Conservation (phyloP, 2,329 filamentous ascomycete genomes). For the Paecilomyces fulvus region DNA sequence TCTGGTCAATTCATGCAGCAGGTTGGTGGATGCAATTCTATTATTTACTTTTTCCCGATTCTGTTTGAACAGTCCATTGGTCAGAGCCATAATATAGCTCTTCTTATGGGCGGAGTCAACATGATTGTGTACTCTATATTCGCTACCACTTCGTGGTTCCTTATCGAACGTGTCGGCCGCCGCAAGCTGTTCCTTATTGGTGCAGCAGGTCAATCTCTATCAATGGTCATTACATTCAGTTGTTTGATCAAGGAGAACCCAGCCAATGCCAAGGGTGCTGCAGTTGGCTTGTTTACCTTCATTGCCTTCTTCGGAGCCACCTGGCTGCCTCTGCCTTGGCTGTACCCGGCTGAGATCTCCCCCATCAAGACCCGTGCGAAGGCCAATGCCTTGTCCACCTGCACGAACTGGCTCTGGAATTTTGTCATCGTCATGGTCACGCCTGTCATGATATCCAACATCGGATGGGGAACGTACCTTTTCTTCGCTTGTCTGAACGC, state of each 20-base stretch:
- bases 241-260: conserved; percentile 12
- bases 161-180: conserved; percentile 39
- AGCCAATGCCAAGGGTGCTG: conserved; percentile 13
- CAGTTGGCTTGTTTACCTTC: conserved; percentile 50
- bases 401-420: conserved; percentile 45
- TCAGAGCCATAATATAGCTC: conserved; percentile 33
- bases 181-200: conserved; percentile 17
- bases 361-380: conserved; percentile 46
- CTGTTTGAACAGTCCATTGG: conserved; percentile 41
- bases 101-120: conserved; percentile 46
- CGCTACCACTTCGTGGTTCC: conserved; percentile 39
- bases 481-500: conserved; percentile 21
- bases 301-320: conserved; percentile 58
- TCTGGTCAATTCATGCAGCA: conserved; percentile 40
- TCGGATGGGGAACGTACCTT: conserved; percentile 23
- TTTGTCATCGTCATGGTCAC: conserved; percentile 32
- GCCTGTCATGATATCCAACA: conserved; percentile 19
- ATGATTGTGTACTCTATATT: conserved; percentile 39
- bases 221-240: conserved; percentile 15
- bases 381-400: conserved; percentile 43
- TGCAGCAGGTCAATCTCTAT: conserved; percentile 18
- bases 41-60: conserved; percentile 43
- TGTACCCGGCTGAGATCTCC: conserved; percentile 39
- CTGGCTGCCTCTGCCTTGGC: conserved; percentile 54
- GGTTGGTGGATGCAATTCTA: conserved; percentile 42